Conservation (phyloP, 805 yeast species). For the Starmerella apis region DNA sequence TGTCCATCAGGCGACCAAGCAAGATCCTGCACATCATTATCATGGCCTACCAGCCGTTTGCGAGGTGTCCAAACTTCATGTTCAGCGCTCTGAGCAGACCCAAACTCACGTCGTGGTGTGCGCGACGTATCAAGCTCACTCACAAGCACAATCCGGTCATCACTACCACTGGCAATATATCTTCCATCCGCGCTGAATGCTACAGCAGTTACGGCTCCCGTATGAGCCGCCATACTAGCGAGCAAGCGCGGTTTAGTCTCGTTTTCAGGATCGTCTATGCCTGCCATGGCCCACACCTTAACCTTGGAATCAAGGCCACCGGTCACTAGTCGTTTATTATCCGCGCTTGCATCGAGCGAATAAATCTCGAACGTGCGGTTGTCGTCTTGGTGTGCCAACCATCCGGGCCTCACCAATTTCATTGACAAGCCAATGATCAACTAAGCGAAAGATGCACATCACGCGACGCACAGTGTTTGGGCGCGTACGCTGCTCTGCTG, state of each 20-base stretch:
- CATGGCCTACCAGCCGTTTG: constrained; percentile 88
- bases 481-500: background rate
- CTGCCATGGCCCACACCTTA: constrained; percentile 81
- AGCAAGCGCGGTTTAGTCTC: constrained; percentile 29
- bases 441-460: background rate
- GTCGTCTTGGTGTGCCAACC: constrained; percentile 66
- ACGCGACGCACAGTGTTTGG: background rate
- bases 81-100: constrained; percentile 44
- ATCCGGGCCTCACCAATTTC: constrained; percentile 59
- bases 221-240: constrained; percentile 87
- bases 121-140: constrained; percentile 84
- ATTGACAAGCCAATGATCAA: constrained; percentile 29
- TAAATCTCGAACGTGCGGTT: constrained; percentile 73
- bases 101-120: constrained; percentile 48
- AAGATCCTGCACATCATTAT: constrained; percentile 92
- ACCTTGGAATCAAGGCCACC: constrained; percentile 93
- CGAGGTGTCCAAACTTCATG: constrained; percentile 91
- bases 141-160: constrained; percentile 78
- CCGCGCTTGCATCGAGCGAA: constrained; percentile 68
- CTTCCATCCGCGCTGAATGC: constrained; percentile 87
- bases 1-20: constrained; percentile 97
- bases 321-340: constrained; percentile 76
- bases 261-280: constrained; percentile 49
- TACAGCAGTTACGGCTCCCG: constrained; percentile 92
- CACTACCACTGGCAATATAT: constrained; percentile 88